Base-by-base conservation (phyloP, 768 basidiomycete species). In the Boletus rubescentipes region DNA sequence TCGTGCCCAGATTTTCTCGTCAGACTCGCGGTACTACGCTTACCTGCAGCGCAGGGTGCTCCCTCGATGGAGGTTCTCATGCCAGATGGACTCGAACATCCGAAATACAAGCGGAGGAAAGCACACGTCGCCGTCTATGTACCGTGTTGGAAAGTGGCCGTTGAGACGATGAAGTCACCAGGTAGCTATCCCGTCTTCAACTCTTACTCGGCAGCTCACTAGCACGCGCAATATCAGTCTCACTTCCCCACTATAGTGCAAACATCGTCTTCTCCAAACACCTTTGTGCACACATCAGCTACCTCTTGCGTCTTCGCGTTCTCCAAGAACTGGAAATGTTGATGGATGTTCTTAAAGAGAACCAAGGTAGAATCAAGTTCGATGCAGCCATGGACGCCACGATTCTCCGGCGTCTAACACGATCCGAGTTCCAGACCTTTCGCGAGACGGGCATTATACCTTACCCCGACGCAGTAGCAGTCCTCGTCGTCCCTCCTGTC, bases 321-420 rank as follows among this genome's bases (percentile, higher is more conserved):
- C 72, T 93, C 2, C 89, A 92, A 66, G 91, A 93, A 61, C 70
- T 93, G 7, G 77, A 85, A 36, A 67, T 91, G 6, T 68, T 92
- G 38, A 74, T 71, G 1, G 77, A 55, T n/a, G 15, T 38, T 11
- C 54, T 67, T 18, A 55, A 54, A 53, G 43, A 10, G n/a, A 52
- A 34, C 21, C 50, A 36, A 15, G 2, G 42, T 5, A 50, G 21
- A 47, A 21, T 36, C 18, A n/a, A 40, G 12, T 45, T 58, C 14
- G 30, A 58, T 39, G 32, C 35, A 9, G 58, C 57, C n/a, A 38
- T 52, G 48, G 56, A 73, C 61, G 42, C 66, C 59, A 72, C 77
- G 20, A 58, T 87, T 44, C 69, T 93, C 31, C 79, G 88, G 36
- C 79, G 85, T 47, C 76, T 93, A 12, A 86, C 87, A 15, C 76